phyloP scores from a whole-genome alignment of 108 stramenopile species.

The Epithemia pelagica region DNA sequence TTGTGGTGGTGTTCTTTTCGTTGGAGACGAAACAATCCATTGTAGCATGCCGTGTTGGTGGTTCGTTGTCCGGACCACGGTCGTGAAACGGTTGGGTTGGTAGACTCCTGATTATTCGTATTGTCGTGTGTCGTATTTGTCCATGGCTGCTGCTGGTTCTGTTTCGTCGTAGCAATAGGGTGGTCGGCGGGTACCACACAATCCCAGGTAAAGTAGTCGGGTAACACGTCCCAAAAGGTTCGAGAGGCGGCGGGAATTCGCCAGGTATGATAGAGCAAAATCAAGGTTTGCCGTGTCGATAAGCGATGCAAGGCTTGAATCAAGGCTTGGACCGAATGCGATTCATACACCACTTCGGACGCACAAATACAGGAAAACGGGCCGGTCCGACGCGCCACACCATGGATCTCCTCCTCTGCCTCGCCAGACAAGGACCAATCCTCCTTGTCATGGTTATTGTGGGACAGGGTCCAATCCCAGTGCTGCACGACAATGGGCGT shows the following conservation, averaged over 20 bases:
- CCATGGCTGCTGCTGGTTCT: too few species aligned
- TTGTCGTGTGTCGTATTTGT: too few species aligned
- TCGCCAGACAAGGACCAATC: background rate
- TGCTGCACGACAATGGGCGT: background rate
- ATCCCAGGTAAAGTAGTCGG: background rate
- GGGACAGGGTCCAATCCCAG: background rate
- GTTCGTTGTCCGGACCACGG: too few species aligned
- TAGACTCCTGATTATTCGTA: too few species aligned
- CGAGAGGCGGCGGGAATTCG: background rate
- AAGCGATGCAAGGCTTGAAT: background rate
- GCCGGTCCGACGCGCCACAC: background rate
- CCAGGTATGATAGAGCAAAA: background rate
- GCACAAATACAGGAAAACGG: background rate
- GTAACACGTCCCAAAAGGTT: background rate
- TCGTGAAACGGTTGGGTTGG: too few species aligned
- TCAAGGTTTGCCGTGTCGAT: background rate
- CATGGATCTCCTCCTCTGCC: background rate
- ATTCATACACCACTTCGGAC: background rate
- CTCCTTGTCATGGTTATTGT: background rate
- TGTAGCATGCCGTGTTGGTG: too few species aligned
- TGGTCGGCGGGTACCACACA: background rate
- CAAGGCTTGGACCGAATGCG: background rate
- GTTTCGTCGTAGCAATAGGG: too few species aligned
- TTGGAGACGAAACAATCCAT: too few species aligned
- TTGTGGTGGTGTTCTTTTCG: too few species aligned